phyloP scores from a whole-genome alignment of 208 protist species.

The Leishmania braziliensis region DNA sequence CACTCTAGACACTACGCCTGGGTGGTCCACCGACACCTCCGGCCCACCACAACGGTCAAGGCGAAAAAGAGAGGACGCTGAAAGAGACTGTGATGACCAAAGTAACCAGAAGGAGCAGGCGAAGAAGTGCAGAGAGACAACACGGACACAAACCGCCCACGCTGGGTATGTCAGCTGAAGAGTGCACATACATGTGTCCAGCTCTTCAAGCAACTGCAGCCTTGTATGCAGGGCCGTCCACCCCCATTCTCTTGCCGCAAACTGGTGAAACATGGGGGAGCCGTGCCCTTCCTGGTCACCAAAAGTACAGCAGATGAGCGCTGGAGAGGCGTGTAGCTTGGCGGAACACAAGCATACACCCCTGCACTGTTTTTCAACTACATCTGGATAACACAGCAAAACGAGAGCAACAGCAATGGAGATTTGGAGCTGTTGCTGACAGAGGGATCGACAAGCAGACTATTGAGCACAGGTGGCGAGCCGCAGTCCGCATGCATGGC shows the following conservation, averaged over 20 bases:
- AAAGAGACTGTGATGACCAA: neutral
- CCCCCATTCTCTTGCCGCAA: neutral
- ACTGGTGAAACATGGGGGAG: neutral
- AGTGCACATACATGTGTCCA: neutral
- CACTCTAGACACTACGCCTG: neutral
- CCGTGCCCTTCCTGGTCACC: neutral
- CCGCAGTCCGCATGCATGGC: neutral
- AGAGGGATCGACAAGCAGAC: neutral
- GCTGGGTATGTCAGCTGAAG: neutral
- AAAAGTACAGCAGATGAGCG: neutral
- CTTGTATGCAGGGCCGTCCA: neutral
- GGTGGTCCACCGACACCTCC: neutral
- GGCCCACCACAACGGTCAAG: neutral
- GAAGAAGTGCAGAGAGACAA: neutral
- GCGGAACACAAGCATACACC: neutral
- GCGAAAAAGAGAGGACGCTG: neutral
- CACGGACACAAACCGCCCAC: neutral
- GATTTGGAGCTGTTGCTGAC: neutral
- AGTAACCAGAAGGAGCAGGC: neutral
- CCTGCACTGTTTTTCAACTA: neutral
- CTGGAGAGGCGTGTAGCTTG: neutral
- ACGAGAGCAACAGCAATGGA: neutral
- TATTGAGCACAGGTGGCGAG: neutral
- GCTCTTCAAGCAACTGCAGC: neutral
- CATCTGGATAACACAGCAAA: neutral